These are phyloP conservation scores for Puccinia triticina DNA, from an alignment of 1,284 basidiomycete genomes.

Conservation along the genomic window DNA sequence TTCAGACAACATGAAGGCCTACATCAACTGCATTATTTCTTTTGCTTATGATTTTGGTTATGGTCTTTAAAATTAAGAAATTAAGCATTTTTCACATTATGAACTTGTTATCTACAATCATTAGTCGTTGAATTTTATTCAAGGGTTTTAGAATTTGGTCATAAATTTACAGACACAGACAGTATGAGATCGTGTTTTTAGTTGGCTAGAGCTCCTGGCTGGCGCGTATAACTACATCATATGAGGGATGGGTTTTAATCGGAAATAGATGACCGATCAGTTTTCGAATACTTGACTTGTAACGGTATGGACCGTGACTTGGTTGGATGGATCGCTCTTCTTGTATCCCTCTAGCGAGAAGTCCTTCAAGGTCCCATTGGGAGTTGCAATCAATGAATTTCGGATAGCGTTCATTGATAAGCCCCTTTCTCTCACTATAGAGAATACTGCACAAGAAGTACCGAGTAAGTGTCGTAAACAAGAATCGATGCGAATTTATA, in stretches of 20 bases:
- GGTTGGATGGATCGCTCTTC: slow-evolving; percentile 2
- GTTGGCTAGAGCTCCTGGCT: neutral
- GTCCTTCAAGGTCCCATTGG: neutral
- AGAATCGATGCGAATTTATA: too few species aligned
- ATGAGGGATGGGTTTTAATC: neutral
- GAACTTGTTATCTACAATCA: too few species aligned
- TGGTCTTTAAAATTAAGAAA: neutral
- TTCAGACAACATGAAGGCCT: too few species aligned
- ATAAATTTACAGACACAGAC: too few species aligned
- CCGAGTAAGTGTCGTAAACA: neutral
- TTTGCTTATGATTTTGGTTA: too few species aligned
- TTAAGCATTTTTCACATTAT: too few species aligned
- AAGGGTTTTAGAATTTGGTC: too few species aligned
- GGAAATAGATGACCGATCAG: neutral
- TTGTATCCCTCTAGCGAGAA: slow-evolving; percentile 12
- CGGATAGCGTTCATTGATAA: slow-evolving; percentile 24
- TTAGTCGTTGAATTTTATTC: too few species aligned
- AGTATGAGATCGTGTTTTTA: too few species aligned
- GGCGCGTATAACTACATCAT: too few species aligned
- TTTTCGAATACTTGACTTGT: slow-evolving; percentile 27
- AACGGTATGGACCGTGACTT: slow-evolving; percentile 34
- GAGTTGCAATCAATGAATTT: neutral
- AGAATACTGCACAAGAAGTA: slow-evolving; percentile 8
- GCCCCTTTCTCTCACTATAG: slow-evolving; percentile 8
- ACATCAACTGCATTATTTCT: too few species aligned